These are phyloP conservation scores for Diphasiastrum complanatum DNA, from an alignment of 83 land plant species.

Conservation along the genomic window DNA sequence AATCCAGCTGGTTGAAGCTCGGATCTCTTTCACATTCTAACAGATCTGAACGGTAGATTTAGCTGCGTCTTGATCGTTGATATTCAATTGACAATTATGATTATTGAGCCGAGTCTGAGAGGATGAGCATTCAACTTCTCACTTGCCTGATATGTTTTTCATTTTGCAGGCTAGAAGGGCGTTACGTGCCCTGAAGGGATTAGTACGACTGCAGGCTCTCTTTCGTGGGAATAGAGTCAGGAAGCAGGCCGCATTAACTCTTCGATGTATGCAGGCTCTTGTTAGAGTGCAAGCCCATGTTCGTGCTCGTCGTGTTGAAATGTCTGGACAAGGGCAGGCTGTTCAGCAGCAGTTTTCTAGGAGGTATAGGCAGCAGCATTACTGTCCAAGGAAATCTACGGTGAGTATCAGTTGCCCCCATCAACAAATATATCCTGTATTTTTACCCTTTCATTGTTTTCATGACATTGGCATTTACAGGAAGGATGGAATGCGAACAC, in stretches of 20 bases:
- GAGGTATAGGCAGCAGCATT: background rate
- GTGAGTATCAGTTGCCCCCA: background rate
- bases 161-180: background rate
- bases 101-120: too few relatives aligned
- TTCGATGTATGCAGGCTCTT: background rate
- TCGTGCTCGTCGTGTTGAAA: background rate
- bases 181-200: background rate
- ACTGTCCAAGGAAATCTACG: background rate
- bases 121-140: too few relatives aligned
- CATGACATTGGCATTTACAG: background rate
- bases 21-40: too few relatives aligned
- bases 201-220: background rate
- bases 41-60: too few relatives aligned
- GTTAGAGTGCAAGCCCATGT: constrained; percentile 1
- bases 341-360: background rate
- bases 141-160: too few relatives aligned
- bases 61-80: too few relatives aligned
- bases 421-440: background rate
- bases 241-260: background rate
- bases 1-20: too few relatives aligned
- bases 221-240: background rate
- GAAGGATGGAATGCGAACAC: background rate
- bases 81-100: too few relatives aligned
- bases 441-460: background rate
- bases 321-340: background rate